These are phyloP conservation scores for Yamadazyma oceani DNA, from an alignment of 1,139 yeast genomes.

Conservation along the genomic window DNA sequence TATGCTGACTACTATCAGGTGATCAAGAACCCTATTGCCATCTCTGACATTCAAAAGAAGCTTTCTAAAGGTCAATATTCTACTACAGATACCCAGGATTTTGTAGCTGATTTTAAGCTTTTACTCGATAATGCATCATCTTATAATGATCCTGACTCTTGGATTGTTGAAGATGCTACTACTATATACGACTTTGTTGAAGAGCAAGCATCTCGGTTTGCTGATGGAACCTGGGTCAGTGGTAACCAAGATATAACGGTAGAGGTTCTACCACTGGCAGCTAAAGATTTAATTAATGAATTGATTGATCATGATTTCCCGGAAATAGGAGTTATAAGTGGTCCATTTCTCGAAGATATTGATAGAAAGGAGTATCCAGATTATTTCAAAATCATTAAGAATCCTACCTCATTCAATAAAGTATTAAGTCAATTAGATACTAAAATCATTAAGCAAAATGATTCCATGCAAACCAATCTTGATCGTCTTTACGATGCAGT, in stretches of 20 bases:
- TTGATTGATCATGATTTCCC: conserved; percentile 45
- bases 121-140: conserved; percentile 59
- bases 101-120: conserved; percentile 54
- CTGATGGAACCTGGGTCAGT: conserved; percentile 8
- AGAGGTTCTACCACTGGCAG: conserved; percentile 24
- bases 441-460: conserved; percentile 33
- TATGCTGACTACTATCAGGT: conserved; percentile 83
- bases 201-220: conserved; percentile 36
- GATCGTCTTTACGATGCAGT: conserved; percentile 50
- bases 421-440: conserved; percentile 43
- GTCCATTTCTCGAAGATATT: conserved; percentile 59
- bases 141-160: conserved; percentile 62
- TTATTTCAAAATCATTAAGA: conserved; percentile 52
- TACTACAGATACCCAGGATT: conserved; percentile 32
- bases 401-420: conserved; percentile 56
- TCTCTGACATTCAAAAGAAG: conserved; percentile 60
- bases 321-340: conserved; percentile 46
- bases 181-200: conserved; percentile 43
- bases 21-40: conserved; percentile 63
- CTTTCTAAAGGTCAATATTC: conserved; percentile 35
- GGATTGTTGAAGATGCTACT: conserved; percentile 59
- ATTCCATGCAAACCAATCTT: conserved; percentile 38
- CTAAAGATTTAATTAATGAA: conserved; percentile 30
- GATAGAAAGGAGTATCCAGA: conserved; percentile 59
- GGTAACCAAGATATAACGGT: conserved; percentile 16